These are phyloP conservation scores for Cyclaneusma minus DNA, from an alignment of 2,329 filamentous ascomycete species.

Conservation along the genomic window DNA sequence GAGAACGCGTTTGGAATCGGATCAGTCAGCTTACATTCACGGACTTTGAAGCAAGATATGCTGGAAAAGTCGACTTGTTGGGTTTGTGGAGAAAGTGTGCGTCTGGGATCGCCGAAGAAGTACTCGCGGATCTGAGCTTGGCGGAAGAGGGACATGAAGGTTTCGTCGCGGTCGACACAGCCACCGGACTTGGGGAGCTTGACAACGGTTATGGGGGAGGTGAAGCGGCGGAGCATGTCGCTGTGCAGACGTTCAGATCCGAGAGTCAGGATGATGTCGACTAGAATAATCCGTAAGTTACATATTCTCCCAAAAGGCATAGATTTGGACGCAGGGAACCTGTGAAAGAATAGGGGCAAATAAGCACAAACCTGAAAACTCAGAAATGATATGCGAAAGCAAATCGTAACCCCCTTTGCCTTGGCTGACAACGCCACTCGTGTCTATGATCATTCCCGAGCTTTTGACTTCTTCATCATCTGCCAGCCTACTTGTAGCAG, in stretches of 20 bases:
- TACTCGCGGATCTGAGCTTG: slow-evolving; percentile 78
- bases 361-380: slow-evolving; percentile 39
- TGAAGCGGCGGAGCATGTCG: slow-evolving; percentile 60
- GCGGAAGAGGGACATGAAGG: slow-evolving; percentile 56
- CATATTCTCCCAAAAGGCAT: background rate
- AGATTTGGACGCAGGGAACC: slow-evolving; percentile 1
- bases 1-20: slow-evolving; percentile 23
- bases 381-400: slow-evolving; percentile 63
- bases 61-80: slow-evolving; percentile 68
- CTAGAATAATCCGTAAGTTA: slow-evolving; percentile 20
- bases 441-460: slow-evolving; percentile 76
- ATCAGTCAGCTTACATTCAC: slow-evolving; percentile 36
- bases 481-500: slow-evolving; percentile 60
- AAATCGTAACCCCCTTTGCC: slow-evolving; percentile 57
- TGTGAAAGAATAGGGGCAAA: background rate
- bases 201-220: slow-evolving; percentile 60
- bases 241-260: slow-evolving; percentile 64
- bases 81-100: slow-evolving; percentile 73
- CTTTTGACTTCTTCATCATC: slow-evolving; percentile 58
- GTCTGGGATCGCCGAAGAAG: slow-evolving; percentile 73
- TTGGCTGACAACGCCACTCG: slow-evolving; percentile 51
- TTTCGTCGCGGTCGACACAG: slow-evolving; percentile 59
- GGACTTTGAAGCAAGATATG: slow-evolving; percentile 56
- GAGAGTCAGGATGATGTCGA: slow-evolving; percentile 70
- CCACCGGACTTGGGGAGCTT: slow-evolving; percentile 75